These are phyloP conservation scores for Xerocomellus chrysenteron DNA, from an alignment of 768 basidiomycete genomes.

Conservation along the genomic window DNA sequence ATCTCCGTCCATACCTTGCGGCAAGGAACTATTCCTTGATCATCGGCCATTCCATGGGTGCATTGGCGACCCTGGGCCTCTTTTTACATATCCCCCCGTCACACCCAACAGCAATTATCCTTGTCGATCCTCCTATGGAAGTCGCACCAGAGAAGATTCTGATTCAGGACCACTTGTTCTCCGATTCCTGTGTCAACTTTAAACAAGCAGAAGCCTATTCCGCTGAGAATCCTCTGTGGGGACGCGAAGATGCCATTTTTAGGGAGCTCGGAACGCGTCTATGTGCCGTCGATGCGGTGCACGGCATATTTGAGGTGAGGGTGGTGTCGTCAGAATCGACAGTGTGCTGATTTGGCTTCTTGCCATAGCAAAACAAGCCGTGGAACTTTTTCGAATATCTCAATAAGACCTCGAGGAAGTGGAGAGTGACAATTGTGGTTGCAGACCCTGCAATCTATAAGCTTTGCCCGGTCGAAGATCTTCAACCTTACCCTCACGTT, in stretches of 20 bases:
- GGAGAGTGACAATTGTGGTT: slow-evolving; percentile 15
- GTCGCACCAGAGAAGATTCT: neutral
- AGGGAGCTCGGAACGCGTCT: slow-evolving; percentile 14
- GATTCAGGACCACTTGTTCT: neutral
- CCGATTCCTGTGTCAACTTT: neutral
- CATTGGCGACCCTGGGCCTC: neutral
- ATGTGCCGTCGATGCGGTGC: slow-evolving; percentile 5
- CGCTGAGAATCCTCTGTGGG: slow-evolving; percentile 18
- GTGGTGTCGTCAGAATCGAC: no score
- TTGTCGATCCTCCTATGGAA: slow-evolving; percentile 23
- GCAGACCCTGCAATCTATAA: slow-evolving; percentile 17
- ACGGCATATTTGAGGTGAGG: neutral
- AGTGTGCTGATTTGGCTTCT: neutral
- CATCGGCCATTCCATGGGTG: slow-evolving; percentile 24
- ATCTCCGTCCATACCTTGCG: slow-evolving; percentile 21
- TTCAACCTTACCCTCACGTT: slow-evolving; percentile 17
- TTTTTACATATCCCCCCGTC: slow-evolving; percentile 3
- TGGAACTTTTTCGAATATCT: slow-evolving; percentile 20
- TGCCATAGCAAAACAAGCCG: slow-evolving; percentile 11
- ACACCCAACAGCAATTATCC: slow-evolving; percentile 14
- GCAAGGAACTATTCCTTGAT: slow-evolving; percentile 13
- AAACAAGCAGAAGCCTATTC: neutral
- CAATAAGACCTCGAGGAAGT: neutral
- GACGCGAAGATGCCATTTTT: neutral
- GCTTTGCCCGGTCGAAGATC: neutral